Percentiles rank a stretch among this genome's conserved stretches.
phyloP scores from a whole-genome alignment of 495 filamentous ascomycete species.

The Hypoxylon fuscum region DNA sequence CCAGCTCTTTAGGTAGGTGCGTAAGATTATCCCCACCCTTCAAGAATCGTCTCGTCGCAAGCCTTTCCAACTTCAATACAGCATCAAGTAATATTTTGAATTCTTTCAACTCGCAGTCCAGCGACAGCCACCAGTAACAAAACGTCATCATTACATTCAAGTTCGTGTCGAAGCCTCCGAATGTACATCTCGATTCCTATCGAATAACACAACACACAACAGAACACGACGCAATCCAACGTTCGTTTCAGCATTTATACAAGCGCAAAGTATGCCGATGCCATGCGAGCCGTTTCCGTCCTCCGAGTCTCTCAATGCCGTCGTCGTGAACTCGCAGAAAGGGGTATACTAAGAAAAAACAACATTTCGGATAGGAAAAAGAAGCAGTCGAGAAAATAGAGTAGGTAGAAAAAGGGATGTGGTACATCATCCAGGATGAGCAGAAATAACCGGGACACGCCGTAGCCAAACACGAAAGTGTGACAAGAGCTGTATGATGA shows the following conservation, averaged over 20 bases:
- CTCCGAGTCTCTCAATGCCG: conserved; percentile 1
- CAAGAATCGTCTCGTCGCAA: too few relatives aligned
- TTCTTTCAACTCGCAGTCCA: too few relatives aligned
- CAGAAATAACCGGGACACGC: not conserved
- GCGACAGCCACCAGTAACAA: too few relatives aligned
- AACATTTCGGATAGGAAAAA: not conserved
- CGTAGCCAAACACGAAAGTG: too few relatives aligned
- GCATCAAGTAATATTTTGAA: too few relatives aligned
- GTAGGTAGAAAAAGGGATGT: not conserved
- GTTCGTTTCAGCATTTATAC: not conserved
- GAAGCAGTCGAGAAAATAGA: not conserved
- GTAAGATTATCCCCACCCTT: conserved; percentile 6
- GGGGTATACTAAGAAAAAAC: conserved; percentile 28
- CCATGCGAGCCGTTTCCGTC: conserved; percentile 9
- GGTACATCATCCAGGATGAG: too few relatives aligned
- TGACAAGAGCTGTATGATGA: too few relatives aligned
- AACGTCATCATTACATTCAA: too few relatives aligned
- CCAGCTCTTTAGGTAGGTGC: not conserved
- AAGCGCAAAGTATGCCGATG: not conserved
- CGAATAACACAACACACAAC: conserved; percentile 3
- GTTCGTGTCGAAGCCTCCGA: too few relatives aligned
- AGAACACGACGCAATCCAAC: too few relatives aligned
- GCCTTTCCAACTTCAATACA: too few relatives aligned
- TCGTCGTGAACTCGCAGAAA: conserved; percentile 15
- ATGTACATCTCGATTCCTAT: not conserved